phyloP scores from a whole-genome alignment of 805 yeast genomes.

The Cyberlindnera euphorbiiphila region DNA sequence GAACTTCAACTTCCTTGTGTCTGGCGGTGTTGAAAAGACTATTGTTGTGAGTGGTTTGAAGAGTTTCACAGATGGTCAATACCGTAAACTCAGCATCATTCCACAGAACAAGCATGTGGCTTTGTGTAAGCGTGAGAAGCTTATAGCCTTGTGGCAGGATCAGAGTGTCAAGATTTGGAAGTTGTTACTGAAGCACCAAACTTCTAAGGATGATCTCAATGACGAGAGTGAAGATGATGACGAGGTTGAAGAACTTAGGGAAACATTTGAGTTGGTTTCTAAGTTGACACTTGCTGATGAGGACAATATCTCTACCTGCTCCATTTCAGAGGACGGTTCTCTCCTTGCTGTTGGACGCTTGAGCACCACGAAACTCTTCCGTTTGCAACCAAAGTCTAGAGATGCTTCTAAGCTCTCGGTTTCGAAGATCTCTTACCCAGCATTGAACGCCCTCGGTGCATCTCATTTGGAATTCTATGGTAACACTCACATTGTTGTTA shows the following conservation, averaged over 20 bases:
- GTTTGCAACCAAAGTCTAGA: constrained; percentile 34
- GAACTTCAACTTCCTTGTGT: constrained; percentile 62
- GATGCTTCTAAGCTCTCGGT: constrained; percentile 39
- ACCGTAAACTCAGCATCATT: constrained; percentile 62
- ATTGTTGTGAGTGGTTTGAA: constrained; percentile 59
- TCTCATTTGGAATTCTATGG: constrained; percentile 46
- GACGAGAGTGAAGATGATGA: constrained; percentile 16
- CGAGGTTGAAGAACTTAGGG: constrained; percentile 26
- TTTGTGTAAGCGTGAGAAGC: constrained; percentile 42
- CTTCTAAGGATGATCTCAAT: constrained; percentile 7
- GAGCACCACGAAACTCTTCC: constrained; percentile 64
- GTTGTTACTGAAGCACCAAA: constrained; percentile 34
- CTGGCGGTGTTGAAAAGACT: constrained; percentile 80
- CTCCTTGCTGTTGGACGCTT: constrained; percentile 70
- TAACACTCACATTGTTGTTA: constrained; percentile 43
- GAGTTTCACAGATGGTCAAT: constrained; percentile 66
- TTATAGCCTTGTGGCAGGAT: constrained; percentile 76
- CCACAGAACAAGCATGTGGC: constrained; percentile 54
- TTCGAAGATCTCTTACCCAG: constrained; percentile 43
- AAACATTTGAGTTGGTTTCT: constrained; percentile 54
- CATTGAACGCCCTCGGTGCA: constrained; percentile 48
- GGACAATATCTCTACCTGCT: constrained; percentile 70
- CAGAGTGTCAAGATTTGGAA: constrained; percentile 81
- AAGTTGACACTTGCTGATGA: constrained; percentile 68
- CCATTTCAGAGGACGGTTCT: constrained; percentile 61